Evolutionary conservation across 164 flowering plant species (phyloP), one percentile per base, ranked within the genome.

Genomic region (Umbellularia californica): DNA sequence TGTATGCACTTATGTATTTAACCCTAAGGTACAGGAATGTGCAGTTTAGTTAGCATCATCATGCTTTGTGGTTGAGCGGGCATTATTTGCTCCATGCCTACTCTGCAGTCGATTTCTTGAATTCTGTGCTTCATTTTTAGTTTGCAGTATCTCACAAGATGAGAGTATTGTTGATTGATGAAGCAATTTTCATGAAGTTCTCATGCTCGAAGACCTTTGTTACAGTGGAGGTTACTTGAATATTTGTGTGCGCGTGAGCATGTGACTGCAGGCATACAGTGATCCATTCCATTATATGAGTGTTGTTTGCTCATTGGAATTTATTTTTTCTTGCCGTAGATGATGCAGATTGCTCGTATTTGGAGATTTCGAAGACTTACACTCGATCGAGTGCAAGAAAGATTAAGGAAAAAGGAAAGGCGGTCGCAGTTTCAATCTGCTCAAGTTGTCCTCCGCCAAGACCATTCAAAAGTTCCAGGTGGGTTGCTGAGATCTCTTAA

Each of bases 391-490:
- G 77, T 72, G 74, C 80, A 25, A 79, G 70, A 33, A 77, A 74
- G 75, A 55, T 15, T 17, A 72, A 80, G 78, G 58, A 73, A 35
- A 82, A 77, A 75, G 84, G 72, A 27, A 82, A 77, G 77, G 84
- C 77, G 28, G 83, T 84, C 72, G 80, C 70, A 65, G 63, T 17
- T 55, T 15, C 60, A 14, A 41, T 41, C 47, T 41, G 1, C 47
- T 14, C n/a, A 20, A 55, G 60, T 55, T 55, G 60, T 20, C 20
- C 60, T 55, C 60, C 60, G 5, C 20, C n/a, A 7, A 20, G 60
- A 55, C 3, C 20, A 20, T 15, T 55, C 60, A 55, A 20, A 2
- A 17, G 60, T 55, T 55, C n/a, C n/a, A 5, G 60, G 60, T 55
- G 10, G 47, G 9, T 41, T 30, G 35, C 2, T 30, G 58, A 52